A percentile compares a stretch with the other conserved stretches of the same genome.
phyloP scores from a whole-genome alignment of 176 grass and related monocot genomes.

The Aegilops longissima region DNA sequence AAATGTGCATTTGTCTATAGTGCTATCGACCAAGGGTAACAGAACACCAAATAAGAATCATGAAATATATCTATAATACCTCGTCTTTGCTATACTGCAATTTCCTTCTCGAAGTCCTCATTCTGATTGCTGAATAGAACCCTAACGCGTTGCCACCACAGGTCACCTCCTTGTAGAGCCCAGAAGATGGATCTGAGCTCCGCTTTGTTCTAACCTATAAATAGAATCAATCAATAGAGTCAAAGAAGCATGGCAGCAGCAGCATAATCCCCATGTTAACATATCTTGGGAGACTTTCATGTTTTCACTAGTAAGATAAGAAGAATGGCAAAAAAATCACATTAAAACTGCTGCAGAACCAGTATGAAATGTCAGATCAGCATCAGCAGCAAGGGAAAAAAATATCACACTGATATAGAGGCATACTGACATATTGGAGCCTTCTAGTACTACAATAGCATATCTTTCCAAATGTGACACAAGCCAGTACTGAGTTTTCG shows the following conservation, averaged over 20 bases:
- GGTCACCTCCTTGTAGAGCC: slow-evolving; percentile 57
- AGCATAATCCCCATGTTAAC: background rate
- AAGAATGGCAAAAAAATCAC: background rate
- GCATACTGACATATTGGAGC: background rate
- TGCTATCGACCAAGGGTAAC: background rate
- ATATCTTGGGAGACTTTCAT: background rate
- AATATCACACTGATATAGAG: too few species aligned
- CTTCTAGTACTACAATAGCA: background rate
- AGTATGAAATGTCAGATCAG: background rate
- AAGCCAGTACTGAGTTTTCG: background rate
- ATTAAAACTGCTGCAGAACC: background rate
- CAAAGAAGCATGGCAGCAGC: slow-evolving; percentile 2
- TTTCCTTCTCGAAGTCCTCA: slow-evolving; percentile 85
- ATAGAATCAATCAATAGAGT: slow-evolving; percentile 23
- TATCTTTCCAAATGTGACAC: background rate
- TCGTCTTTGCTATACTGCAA: slow-evolving; percentile 56
- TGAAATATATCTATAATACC: slow-evolving; percentile 33
- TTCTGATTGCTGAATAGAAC: slow-evolving; percentile 90
- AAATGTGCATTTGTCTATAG: background rate
- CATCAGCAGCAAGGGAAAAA: background rate
- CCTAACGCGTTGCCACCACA: slow-evolving; percentile 84
- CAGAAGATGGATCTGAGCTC: slow-evolving; percentile 29
- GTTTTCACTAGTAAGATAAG: background rate
- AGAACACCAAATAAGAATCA: background rate
- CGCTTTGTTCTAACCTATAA: slow-evolving; percentile 68